A percentile compares a stretch with the other conserved stretches of the same genome.
phyloP scores from a whole-genome alignment of 2,329 filamentous ascomycete genomes.

The Microdochium nivale region DNA sequence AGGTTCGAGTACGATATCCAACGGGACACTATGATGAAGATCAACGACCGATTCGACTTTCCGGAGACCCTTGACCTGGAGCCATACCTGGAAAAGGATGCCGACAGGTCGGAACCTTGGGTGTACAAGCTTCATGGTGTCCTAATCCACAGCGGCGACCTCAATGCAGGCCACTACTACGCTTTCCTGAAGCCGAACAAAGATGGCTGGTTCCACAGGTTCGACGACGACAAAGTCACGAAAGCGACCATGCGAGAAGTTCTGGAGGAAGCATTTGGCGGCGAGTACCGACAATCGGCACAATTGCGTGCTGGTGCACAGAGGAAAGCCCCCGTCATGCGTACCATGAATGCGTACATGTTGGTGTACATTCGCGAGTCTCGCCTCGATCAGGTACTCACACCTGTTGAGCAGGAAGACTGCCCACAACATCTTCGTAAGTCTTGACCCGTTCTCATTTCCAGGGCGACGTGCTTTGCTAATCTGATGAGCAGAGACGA shows the following conservation, averaged over 20 bases:
- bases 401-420: constrained; percentile 65
- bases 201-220: constrained; percentile 92
- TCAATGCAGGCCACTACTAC: constrained; percentile 97
- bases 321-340: constrained; percentile 51
- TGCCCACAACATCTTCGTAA: constrained; percentile 74
- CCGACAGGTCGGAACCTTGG: constrained; percentile 83
- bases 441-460: constrained; percentile 19
- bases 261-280: constrained; percentile 92
- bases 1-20: constrained; percentile 97
- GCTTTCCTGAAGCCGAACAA: constrained; percentile 91
- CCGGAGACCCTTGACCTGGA: constrained; percentile 76
- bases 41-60: constrained; percentile 88
- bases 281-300: constrained; percentile 58
- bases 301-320: constrained; percentile 35
- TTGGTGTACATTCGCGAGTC: constrained; percentile 92
- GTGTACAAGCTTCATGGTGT: constrained; percentile 91
- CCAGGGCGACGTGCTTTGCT: neutral
- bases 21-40: constrained; percentile 97
- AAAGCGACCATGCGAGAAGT: constrained; percentile 86
- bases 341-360: constrained; percentile 91
- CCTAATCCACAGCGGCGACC: constrained; percentile 89
- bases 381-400: constrained; percentile 72
- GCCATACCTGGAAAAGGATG: constrained; percentile 78
- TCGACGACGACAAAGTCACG: constrained; percentile 96
- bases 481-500: constrained; percentile 41